These are phyloP conservation scores for Atkinsonella texensis DNA, from an alignment of 2,329 filamentous ascomycete genomes.

Conservation along the genomic window DNA sequence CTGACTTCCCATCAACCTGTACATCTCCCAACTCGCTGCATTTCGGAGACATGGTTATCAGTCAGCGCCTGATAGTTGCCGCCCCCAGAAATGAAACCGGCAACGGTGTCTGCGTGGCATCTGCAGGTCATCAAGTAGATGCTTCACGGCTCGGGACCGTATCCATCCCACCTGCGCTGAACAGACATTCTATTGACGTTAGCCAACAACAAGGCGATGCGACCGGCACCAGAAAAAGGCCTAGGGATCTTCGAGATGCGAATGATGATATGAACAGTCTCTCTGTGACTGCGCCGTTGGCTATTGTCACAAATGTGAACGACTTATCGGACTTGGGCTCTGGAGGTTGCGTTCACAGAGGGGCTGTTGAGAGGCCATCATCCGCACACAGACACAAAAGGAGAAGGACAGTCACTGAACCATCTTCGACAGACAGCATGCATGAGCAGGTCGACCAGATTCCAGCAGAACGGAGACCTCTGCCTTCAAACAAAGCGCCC, in stretches of 20 bases:
- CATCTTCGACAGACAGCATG: not conserved
- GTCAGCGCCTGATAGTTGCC: constrained; percentile 37
- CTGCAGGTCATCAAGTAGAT: too few species aligned
- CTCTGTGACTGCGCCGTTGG: not conserved
- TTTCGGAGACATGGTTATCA: constrained; percentile 57
- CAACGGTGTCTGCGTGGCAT: too few species aligned
- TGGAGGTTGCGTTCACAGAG: too few species aligned
- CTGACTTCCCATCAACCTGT: constrained; percentile 65
- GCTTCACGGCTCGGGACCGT: not conserved
- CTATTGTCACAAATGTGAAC: not conserved
- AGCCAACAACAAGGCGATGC: not conserved
- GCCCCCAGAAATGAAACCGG: constrained; percentile 21
- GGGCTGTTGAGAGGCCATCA: too few species aligned
- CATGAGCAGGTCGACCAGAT: not conserved
- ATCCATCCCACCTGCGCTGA: not conserved
- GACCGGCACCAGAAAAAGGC: not conserved
- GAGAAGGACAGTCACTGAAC: not conserved
- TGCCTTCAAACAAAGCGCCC: not conserved
- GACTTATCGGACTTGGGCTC: not conserved
- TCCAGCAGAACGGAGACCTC: not conserved
- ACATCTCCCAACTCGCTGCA: constrained; percentile 48
- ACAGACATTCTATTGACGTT: not conserved
- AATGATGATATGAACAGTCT: not conserved
- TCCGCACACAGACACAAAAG: not conserved
- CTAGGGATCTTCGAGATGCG: not conserved